Base-by-base conservation (phyloP, 1,139 yeast genomes). In the Trichomonascaceae sp. region DNA sequence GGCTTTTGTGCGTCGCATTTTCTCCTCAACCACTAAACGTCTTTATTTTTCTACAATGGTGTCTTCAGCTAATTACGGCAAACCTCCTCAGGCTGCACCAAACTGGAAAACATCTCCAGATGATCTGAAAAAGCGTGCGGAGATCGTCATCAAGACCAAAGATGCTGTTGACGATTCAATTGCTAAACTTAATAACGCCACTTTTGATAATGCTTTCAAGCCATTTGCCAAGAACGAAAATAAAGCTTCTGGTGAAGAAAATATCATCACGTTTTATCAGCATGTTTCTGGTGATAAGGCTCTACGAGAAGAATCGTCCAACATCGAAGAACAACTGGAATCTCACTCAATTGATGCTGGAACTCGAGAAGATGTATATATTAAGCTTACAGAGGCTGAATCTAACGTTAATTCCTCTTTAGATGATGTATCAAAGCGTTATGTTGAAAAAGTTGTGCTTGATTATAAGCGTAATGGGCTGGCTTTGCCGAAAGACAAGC, bases 401-500 rank as follows among this genome's bases (percentile, higher is more conserved):
- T 66, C 69, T 64, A 67, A 51, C 61, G 67, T 51, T 68, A 74
- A 50, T 57, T 17, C 36, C 3, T 22, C 52, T 22, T 64, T 79
- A 43, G 83, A 81, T 56, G 70, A 77, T 1, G 95, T 87, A 67
- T 74, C 83, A 1, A 74, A 69, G 58, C 76, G 85, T 58, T 81
- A 76, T 60, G 71, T 85, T 51, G 80, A 79, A 55, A 85, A 86
- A 64, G 69, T 76, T 45, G 77, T 83, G 60, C 73, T 70, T 48
- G 79, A 76, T 49, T 87, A 75, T 64, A 77, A 79, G 57, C 77
- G 93, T 61, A 81, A 81, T 60, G 96, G 96, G 47, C 74, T 88
- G 59, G 84, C 78, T 22, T 71, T 86, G 59, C 76, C 85, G 9
- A 67, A 73, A 53, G 84, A 78, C 32, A 70, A 76, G 51, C 76